Evolutionary conservation across 345 rosid species (phyloP), one percentile per base, ranked within the genome.

Genomic region (Gossypium rotundifolium): DNA sequence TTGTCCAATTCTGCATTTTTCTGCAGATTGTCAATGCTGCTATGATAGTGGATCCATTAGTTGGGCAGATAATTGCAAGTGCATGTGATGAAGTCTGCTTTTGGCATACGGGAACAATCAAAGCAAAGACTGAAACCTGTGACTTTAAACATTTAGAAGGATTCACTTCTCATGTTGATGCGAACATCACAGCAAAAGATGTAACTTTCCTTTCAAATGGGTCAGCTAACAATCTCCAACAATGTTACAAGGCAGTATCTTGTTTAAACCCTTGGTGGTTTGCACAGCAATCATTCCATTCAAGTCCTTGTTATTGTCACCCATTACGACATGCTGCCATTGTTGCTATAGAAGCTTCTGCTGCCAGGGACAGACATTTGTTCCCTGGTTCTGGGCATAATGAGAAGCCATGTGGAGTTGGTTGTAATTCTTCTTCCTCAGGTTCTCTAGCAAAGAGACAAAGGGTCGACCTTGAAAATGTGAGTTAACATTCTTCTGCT

Each of bases 281-380:
- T 93, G 76, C 82, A 79, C 53, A 80, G 54, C 85, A 83, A 22
- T 78, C 62, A 33, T 12, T 65, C 60, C 54, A 77, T 51, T 11
- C 55, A 57, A 81, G 57, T 65, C 79, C 80, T 69, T 76, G 73
- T 79, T 72, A 76, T 65, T 88, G 88, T 86, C 96, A 92, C 74
- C 98, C 97, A 14, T 78, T 94, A 69, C 77, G 83, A 42, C 97
- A 94, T 84, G 97, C 97, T 81, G 84, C 89, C 25, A 78, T 92
- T 12, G 92, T 89, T 79, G 93, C 95, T 18, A 87, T 94, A 71
- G 97, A 90, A 86, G 83, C 92, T 51, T 88, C 98, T 82, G 86
- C 97, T 52, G 88, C 89, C 25, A 85, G 93, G 86, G 98, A 92
- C 79, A 83, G 90, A 67, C 53, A 27, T 74, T 76, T 92, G 18